Conservation (phyloP, 2,329 filamentous ascomycete genomes). For the Knufia fluminis region DNA sequence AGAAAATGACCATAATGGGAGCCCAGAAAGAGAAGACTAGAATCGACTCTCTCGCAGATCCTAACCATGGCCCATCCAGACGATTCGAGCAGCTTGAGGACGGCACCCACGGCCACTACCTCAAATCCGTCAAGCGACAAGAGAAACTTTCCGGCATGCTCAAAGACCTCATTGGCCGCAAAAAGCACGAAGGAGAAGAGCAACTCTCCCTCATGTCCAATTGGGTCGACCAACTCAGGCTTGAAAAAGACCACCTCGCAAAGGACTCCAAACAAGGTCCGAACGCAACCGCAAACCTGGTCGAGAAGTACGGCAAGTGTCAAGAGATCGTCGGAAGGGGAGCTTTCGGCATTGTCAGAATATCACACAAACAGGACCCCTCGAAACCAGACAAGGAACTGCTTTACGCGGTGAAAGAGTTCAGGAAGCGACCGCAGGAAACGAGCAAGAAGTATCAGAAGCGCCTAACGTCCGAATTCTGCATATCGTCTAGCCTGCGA, state of each 20-base stretch:
- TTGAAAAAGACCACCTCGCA: conserved; percentile 68
- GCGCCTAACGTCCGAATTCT: conserved; percentile 91
- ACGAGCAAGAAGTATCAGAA: conserved; percentile 98
- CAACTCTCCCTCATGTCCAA: conserved; percentile 87
- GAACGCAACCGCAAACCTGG: conserved; percentile 66
- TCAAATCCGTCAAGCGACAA: conserved; percentile 83
- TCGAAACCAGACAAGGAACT: conserved; percentile 70
- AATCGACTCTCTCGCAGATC: conserved; percentile 24
- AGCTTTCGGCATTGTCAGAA: conserved; percentile 93
- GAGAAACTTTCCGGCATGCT: conserved; percentile 93
- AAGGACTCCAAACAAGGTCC: conserved; percentile 73
- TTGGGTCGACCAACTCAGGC: conserved; percentile 90
- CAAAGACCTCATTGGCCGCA: conserved; percentile 74
- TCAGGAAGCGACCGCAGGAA: conserved; percentile 86
- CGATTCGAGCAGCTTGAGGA: conserved; percentile 52
- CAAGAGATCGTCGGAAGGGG: conserved; percentile 94
- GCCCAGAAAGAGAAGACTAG: conserved; percentile 24
- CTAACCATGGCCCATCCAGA: conserved; percentile 25
- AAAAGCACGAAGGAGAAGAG: conserved; percentile 53
- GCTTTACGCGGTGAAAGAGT: conserved; percentile 96
- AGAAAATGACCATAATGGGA: conserved; percentile 26
- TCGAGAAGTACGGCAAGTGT: conserved; percentile 97
- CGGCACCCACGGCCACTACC: conserved; percentile 74
- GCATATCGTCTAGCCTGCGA: conserved; percentile 90
- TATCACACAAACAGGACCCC: conserved; percentile 89